Base-by-base conservation (phyloP, 371 early-diverging fungal species). In the Rhizopus delemar region DNA sequence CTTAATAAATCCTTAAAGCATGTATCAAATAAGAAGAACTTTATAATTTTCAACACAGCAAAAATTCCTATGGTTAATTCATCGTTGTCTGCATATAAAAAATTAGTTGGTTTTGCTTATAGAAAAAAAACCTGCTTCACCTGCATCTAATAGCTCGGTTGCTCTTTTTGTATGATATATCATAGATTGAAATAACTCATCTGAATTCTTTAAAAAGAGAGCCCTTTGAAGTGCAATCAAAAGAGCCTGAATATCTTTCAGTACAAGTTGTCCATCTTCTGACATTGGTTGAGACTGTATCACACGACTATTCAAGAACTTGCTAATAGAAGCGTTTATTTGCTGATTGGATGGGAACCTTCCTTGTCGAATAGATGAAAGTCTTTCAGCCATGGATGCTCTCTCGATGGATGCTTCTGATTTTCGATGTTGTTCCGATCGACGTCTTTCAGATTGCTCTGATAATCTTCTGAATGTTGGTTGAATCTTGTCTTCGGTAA, bases 291-390 rank as follows among this genome's bases (percentile, higher is more conserved):
- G 70, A 11, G 8, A 29, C 2, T 12, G 31, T 12, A 63, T 63
- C 1, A 51, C 31, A 9, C 16, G 12, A 34, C 63, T 63, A 15
- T 46, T 39, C 38, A 57, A 41, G 11, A 63, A 34, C 0, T 46
- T 35, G 12, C 53, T 36, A 6, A 57, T 63, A 38, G 32, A 34
- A 3, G 31, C 3, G 33, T 49, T 34, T 22, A 63, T 46, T 56
- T 87, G 84, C 0, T 75, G 75, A 46, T 87, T 87, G 48, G 77
- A 83, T 12, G 87, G 87, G 16, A 87, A 61, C 49, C 82, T 82
- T 3, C 87, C 87, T 33, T 78, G 53, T 9, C 46, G 59, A 15
- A 85, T 28, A 0, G 82, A 33, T 82, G 74, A 43, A 80, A 28
- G 32, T 35, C 43, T 22, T 45, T 41, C 16, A 46, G 5, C 15